These are phyloP conservation scores for Spiraea crenata DNA, from an alignment of 331 rosid genomes.

Conservation along the genomic window DNA sequence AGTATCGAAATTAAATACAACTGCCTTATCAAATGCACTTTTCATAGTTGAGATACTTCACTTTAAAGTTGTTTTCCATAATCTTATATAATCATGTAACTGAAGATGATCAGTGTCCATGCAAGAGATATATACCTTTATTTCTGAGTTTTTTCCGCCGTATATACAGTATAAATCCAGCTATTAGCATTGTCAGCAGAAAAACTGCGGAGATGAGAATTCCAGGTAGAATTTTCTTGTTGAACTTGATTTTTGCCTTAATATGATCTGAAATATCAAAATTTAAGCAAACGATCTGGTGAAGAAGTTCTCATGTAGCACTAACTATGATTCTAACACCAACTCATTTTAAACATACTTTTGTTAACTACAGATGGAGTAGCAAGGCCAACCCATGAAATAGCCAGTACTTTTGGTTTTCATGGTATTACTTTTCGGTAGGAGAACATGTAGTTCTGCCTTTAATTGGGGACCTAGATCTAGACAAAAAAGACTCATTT, in stretches of 20 bases:
- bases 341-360: neutral
- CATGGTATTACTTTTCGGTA: neutral
- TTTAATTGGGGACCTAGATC: neutral
- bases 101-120: neutral
- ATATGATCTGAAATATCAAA: neutral
- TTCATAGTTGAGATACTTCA: neutral
- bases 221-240: neutral
- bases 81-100: neutral
- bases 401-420: neutral
- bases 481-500: neutral
- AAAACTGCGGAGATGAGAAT: conserved; percentile 2
- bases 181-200: neutral
- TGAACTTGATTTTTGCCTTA: neutral
- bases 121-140: neutral
- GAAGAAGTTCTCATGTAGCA: neutral
- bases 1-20: neutral
- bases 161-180: neutral
- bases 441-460: neutral
- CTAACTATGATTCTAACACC: neutral
- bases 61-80: neutral
- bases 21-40: neutral
- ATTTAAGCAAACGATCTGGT: neutral
- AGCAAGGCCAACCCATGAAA: neutral
- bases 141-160: neutral
- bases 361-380: neutral